Evolutionary conservation across 192 early-diverging fungal genomes (phyloP).

Genomic region (Coemansia sp.): DNA sequence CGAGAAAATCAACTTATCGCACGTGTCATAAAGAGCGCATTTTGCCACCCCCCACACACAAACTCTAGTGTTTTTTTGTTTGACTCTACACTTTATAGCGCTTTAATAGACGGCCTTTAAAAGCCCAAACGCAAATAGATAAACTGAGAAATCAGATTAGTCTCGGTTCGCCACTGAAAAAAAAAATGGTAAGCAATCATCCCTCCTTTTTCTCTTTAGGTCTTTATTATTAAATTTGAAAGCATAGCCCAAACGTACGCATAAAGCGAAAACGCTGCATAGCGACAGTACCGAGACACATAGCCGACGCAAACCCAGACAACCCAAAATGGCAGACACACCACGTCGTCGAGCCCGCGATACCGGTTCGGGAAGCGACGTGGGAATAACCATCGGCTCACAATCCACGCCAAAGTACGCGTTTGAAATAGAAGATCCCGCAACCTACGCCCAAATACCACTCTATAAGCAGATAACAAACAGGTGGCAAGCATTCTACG

Average conservation of each 20-base stretch:
- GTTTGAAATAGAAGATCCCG: constrained; percentile 52
- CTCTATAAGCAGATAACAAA: constrained; percentile 2
- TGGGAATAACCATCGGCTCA: constrained; percentile 40
- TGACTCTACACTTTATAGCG: no score
- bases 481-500: constrained; percentile 38
- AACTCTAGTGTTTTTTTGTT: no score
- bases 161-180: neutral
- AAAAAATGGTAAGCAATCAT: constrained; percentile 4
- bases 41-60: no score
- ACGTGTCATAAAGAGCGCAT: no score
- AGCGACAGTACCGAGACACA: neutral
- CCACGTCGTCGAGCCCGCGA: constrained; percentile 35
- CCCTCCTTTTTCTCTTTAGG: neutral
- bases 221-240: neutral
- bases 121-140: neutral
- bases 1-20: no score
- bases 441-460: constrained; percentile 12
- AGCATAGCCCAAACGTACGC: neutral
- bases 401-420: constrained; percentile 26
- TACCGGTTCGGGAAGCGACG: constrained; percentile 19
- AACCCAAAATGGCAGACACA: constrained; percentile 26
- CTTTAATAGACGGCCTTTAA: no score
- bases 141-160: no score
- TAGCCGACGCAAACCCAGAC: constrained; percentile 3
- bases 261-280: neutral